phyloP scores from a whole-genome alignment of 1,139 yeast species.

The Oligophagozyma castellii region DNA sequence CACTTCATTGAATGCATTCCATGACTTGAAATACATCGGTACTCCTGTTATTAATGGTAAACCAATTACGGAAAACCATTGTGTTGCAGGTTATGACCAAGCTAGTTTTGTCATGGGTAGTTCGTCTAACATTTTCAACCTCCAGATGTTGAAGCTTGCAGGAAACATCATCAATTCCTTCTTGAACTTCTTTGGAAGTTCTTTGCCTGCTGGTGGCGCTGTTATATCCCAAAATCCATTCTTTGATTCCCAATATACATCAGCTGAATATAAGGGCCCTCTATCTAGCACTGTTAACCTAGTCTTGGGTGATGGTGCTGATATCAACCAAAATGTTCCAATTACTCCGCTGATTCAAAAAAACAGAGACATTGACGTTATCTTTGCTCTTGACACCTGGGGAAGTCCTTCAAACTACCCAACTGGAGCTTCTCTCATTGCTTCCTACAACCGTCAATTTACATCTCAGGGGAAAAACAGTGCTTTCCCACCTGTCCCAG shows the following conservation, averaged over 20 bases:
- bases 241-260: conserved; percentile 31
- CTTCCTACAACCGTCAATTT: conserved; percentile 59
- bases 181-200: conserved; percentile 1
- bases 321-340: conserved; percentile 66
- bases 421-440: conserved; percentile 51
- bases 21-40: conserved; percentile 58
- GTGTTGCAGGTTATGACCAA: conserved; percentile 59
- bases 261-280: conserved; percentile 10
- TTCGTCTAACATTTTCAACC: conserved; percentile 64
- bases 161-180: conserved; percentile 23
- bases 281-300: conserved; percentile 33
- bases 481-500: conserved; percentile 75
- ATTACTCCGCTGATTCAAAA: conserved; percentile 59
- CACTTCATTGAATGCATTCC: conserved; percentile 49
- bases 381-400: conserved; percentile 71
- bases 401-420: conserved; percentile 60
- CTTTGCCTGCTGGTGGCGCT: conserved; percentile 41
- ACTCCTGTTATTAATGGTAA: conserved; percentile 43
- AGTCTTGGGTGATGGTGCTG: conserved; percentile 73
- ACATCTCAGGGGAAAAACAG: conserved; percentile 44
- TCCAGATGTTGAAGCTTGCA: conserved; percentile 47
- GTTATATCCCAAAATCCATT: conserved; percentile 58
- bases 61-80: conserved; percentile 24
- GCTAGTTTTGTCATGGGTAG: conserved; percentile 66
- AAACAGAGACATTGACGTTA: conserved; percentile 53